A percentile compares a stretch with the other conserved stretches of the same genome.
Evolutionary conservation across 169 alveolate species (phyloP).

Genomic region (Sarcocystis neurona): DNA sequence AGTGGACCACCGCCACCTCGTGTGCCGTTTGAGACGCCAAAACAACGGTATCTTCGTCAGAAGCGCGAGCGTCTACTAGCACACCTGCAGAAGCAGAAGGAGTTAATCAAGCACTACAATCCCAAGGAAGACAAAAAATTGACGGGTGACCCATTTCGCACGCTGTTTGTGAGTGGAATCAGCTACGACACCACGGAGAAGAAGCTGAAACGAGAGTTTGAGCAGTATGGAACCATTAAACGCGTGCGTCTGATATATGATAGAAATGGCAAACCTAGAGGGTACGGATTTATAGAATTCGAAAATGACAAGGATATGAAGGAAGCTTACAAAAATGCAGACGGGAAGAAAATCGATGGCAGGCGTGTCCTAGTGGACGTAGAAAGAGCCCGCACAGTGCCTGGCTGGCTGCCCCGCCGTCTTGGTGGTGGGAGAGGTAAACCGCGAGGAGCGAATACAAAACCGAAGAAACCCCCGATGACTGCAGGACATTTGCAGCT

Average conservation of each 20-base stretch:
- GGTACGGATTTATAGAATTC: slow-evolving; percentile 96
- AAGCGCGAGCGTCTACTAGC: slow-evolving; percentile 47
- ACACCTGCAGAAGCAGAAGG: slow-evolving; percentile 56
- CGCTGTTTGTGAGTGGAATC: slow-evolving; percentile 93
- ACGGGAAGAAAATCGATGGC: slow-evolving; percentile 92
- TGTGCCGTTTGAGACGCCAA: slow-evolving; percentile 63
- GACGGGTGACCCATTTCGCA: slow-evolving; percentile 90
- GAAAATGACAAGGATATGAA: slow-evolving; percentile 86
- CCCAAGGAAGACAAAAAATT: slow-evolving; percentile 45
- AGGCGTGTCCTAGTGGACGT: slow-evolving; percentile 92
- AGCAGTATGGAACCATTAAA: slow-evolving; percentile 89
- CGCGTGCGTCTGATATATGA: slow-evolving; percentile 74
- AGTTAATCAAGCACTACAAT: slow-evolving; percentile 49
- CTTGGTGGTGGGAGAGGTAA: slow-evolving; percentile 95
- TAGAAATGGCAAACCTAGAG: slow-evolving; percentile 89
- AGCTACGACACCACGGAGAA: slow-evolving; percentile 92
- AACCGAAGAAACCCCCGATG: slow-evolving; percentile 38
- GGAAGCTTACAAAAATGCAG: slow-evolving; percentile 90
- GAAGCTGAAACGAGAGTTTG: slow-evolving; percentile 89
- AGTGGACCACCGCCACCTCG: slow-evolving; percentile 58
- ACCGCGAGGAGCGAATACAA: slow-evolving; percentile 47
- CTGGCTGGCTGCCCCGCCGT: slow-evolving; percentile 94
- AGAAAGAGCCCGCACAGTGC: slow-evolving; percentile 93
- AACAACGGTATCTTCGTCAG: slow-evolving; percentile 47
- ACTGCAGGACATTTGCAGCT: not conserved